phyloP scores from a whole-genome alignment of 257 asterid species.

The Marsdenia floribunda region DNA sequence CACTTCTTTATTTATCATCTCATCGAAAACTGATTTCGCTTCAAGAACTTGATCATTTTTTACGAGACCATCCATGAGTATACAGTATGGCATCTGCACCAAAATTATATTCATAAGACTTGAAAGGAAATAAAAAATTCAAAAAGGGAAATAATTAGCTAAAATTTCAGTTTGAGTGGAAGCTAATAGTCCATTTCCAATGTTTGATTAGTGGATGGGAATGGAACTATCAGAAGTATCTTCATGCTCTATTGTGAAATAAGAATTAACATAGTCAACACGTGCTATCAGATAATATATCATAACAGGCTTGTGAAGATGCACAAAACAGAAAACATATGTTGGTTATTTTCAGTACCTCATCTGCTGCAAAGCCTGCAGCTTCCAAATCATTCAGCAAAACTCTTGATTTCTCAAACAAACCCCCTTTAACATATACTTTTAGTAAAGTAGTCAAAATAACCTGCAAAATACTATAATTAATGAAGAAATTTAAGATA shows the following conservation, averaged over 20 bases:
- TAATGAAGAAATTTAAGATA: neutral
- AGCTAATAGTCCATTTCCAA: conserved; percentile 10
- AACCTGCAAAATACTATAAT: conserved; percentile 48
- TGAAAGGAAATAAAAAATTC: conserved; percentile 3
- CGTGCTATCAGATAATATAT: neutral
- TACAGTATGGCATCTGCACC: conserved; percentile 87
- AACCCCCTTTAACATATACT: conserved; percentile 73
- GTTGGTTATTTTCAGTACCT: conserved; percentile 37
- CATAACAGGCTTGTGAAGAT: neutral
- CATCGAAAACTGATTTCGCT: conserved; percentile 79
- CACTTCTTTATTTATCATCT: conserved; percentile 67
- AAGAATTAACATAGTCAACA: neutral
- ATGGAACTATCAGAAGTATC: neutral
- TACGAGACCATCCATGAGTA: conserved; percentile 91
- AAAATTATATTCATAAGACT: conserved; percentile 20
- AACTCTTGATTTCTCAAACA: conserved; percentile 83
- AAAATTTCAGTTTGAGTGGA: neutral
- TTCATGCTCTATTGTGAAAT: neutral
- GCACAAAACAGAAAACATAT: conserved; percentile 11
- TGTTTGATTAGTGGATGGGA: neutral
- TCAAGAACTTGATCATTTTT: conserved; percentile 71
- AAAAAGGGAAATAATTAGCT: neutral
- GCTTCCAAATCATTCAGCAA: conserved; percentile 65
- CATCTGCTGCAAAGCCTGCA: conserved; percentile 81
- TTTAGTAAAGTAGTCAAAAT: conserved; percentile 75